Percentiles rank a stretch among this genome's conserved stretches.
Conservation (phyloP, 768 basidiomycete genomes). For the Tricholoma bakamatsutake region DNA sequence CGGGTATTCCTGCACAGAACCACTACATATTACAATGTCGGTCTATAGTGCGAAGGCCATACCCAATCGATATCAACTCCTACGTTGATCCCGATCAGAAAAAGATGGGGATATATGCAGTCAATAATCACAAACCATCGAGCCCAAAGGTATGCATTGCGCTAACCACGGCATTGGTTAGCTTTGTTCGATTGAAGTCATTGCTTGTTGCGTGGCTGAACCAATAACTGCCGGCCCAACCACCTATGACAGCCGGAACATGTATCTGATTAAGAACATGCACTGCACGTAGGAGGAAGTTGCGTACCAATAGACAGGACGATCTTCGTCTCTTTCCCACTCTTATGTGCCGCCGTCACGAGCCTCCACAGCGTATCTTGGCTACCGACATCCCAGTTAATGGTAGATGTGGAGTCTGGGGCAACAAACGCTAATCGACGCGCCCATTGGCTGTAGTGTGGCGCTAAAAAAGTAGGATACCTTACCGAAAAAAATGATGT, state of each 20-base stretch:
- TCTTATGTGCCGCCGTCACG: conserved; percentile 49
- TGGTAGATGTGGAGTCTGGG: conserved; percentile 50
- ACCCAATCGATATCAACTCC: conserved; percentile 56
- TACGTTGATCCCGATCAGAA: conserved; percentile 38
- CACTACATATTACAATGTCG: conserved; percentile 24
- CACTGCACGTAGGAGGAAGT: not conserved
- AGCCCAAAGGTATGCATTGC: conserved; percentile 56
- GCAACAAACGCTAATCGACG: conserved; percentile 53
- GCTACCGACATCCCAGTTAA: conserved; percentile 48
- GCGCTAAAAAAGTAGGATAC: not conserved
- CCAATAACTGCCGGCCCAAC: conserved; percentile 64
- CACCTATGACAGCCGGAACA: conserved; percentile 28
- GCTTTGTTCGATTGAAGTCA: conserved; percentile 40
- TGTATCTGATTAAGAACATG: conserved; percentile 10
- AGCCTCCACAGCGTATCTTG: conserved; percentile 47
- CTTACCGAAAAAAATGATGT: conserved; percentile 57
- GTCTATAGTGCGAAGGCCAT: conserved; percentile 16
- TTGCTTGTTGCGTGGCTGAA: conserved; percentile 57
- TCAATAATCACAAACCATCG: conserved; percentile 52
- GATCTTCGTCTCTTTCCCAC: conserved; percentile 54
- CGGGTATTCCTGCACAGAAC: conserved; percentile 59
- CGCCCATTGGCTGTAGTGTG: not conserved
- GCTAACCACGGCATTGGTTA: conserved; percentile 46
- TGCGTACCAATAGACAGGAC: conserved; percentile 58
- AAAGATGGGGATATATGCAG: not conserved